Evolutionary conservation across 2,329 filamentous ascomycete genomes (phyloP).

Genomic region (Paracoccidioides lutzii): DNA sequence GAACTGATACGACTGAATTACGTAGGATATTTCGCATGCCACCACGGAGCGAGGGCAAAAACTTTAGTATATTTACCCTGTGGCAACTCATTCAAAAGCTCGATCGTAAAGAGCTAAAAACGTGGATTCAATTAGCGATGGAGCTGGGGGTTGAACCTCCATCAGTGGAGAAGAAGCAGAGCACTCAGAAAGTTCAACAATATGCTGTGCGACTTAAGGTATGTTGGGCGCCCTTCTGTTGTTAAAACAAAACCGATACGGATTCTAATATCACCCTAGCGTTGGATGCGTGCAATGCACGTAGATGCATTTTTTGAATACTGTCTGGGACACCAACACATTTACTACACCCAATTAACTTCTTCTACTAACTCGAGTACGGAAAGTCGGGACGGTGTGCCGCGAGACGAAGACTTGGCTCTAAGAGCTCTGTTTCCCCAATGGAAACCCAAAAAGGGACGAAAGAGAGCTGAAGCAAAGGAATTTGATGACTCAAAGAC

Average conservation of each 20-base stretch:
- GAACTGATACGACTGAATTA: slow-evolving; percentile 56
- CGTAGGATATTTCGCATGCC: slow-evolving; percentile 65
- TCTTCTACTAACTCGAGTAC: slow-evolving; percentile 48
- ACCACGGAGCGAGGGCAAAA: slow-evolving; percentile 77
- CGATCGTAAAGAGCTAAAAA: slow-evolving; percentile 74
- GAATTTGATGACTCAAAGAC: slow-evolving; percentile 42
- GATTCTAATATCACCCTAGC: slow-evolving; percentile 35
- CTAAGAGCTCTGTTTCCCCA: slow-evolving; percentile 72
- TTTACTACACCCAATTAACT: slow-evolving; percentile 70
- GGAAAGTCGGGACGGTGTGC: slow-evolving; percentile 64
- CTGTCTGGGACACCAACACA: slow-evolving; percentile 60
- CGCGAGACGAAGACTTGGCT: slow-evolving; percentile 77
- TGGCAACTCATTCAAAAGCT: slow-evolving; percentile 69
- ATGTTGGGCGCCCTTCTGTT: slow-evolving; percentile 14
- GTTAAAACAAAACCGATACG: not conserved
- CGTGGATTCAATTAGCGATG: slow-evolving; percentile 78
- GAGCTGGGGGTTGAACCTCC: slow-evolving; percentile 81
- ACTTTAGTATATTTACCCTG: slow-evolving; percentile 63
- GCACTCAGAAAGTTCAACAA: slow-evolving; percentile 85
- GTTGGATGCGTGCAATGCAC: slow-evolving; percentile 96
- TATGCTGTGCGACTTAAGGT: slow-evolving; percentile 89
- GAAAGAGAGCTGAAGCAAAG: slow-evolving; percentile 51
- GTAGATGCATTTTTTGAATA: slow-evolving; percentile 92
- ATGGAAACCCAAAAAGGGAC: slow-evolving; percentile 48
- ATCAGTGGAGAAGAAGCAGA: slow-evolving; percentile 69